Base-by-base conservation (phyloP, 495 filamentous ascomycete genomes). In the Massariosphaeria phaeospora region DNA sequence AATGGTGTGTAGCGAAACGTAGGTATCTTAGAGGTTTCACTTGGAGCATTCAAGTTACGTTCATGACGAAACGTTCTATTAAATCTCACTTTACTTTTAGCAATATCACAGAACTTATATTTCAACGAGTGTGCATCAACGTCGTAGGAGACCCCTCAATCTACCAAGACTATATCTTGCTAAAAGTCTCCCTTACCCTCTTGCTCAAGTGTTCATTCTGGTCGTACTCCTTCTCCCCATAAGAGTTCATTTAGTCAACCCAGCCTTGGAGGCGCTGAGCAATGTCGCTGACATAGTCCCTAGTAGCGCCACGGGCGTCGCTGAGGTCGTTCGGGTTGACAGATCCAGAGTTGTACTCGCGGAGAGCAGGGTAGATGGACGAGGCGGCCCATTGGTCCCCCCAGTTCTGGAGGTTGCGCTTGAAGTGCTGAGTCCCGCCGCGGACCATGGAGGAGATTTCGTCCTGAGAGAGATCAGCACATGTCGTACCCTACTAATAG, bases 281-380 rank as follows among this genome's bases (percentile, higher is more conserved):
- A 31, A 73, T 46, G 50, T 72, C 65, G 49, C 57, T 67, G 57
- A 73, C 71, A 65, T 73, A 73, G 56, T 40, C 33, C 23, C 49
- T 43, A 10, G 70, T 71, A 33, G 70, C 71, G 13, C 67, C 67
- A 10, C 41, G 38, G 41, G 55, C 63, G 61, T 70, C 59, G 60
- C 66, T 71, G 36, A 75, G 64, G 57, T 75, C 48, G 29, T 50
- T 48, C 17, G 24, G 11, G 63, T 73, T 65, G 44, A 72, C 65
- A 46, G 46, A 63, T 43, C 71, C 72, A 11, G 66, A 70, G 65
- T 73, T 73, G 63, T 75, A 75, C 48, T 61, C 67, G 39, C 71
- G 66, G 3, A 69, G 65, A 17, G 70, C 71, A 46, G 65, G 65
- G 63, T 73, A 75, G 61, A 71, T 69, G 62, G 64, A 67, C 21